Conservation (phyloP, 345 rosid genomes). For the Bruguiera gymnorhiza region DNA sequence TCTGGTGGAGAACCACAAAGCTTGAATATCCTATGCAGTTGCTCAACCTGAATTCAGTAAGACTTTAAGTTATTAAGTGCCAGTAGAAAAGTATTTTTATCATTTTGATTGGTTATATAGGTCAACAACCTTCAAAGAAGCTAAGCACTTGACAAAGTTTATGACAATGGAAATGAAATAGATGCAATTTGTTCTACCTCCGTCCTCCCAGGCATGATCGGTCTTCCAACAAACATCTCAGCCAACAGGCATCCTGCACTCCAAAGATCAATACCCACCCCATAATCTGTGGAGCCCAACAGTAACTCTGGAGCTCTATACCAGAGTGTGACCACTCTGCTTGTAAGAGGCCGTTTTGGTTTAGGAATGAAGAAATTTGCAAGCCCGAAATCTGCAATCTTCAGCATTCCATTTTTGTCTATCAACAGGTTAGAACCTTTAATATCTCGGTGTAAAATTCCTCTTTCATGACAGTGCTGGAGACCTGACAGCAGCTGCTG, state of each 20-base stretch:
- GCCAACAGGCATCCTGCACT: constrained; percentile 82
- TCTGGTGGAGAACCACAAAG: constrained; percentile 82
- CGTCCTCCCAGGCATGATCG: constrained; percentile 86
- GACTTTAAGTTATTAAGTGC: background rate
- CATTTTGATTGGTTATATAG: too few relatives aligned
- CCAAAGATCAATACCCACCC: constrained; percentile 84
- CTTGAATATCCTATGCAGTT: constrained; percentile 83
- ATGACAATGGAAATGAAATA: background rate
- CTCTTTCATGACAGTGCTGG: constrained; percentile 76
- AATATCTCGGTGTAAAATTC: constrained; percentile 79
- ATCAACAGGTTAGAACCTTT: constrained; percentile 76
- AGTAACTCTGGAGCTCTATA: constrained; percentile 88
- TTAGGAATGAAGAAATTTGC: constrained; percentile 56
- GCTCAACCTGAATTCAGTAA: constrained; percentile 63
- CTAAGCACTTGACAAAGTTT: background rate
- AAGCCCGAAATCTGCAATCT: constrained; percentile 85
- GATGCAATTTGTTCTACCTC: constrained; percentile 41
- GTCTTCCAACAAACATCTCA: constrained; percentile 75
- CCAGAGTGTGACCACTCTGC: constrained; percentile 89
- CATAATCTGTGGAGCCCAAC: constrained; percentile 73
- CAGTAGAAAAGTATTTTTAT: too few relatives aligned
- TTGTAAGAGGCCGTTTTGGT: constrained; percentile 56
- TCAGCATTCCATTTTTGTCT: constrained; percentile 60
- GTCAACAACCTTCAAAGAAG: background rate
- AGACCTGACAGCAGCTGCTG: constrained; percentile 77